Base-by-base conservation (phyloP, 805 yeast genomes). In the Saccharomycopsis fibuligera region DNA sequence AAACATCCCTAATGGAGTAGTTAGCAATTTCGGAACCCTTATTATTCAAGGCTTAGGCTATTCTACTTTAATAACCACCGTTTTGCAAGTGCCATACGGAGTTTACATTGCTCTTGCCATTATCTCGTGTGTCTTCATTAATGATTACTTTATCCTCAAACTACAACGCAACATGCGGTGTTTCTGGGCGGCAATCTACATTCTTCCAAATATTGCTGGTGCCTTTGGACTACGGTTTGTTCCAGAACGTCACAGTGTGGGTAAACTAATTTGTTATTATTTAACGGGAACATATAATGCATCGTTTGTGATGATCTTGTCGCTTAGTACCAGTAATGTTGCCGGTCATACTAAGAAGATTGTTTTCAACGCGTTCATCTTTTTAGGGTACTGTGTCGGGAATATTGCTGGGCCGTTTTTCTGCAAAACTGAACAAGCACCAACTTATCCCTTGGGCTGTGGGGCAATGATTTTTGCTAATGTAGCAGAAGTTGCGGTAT, bases 351-450 rank as follows among this genome's bases (percentile, higher is more conserved):
- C 84, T 9, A 79, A 86, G 63, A 80, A 82, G 59, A 62, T 68
- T 43, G 66, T 74, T 1, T 70, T 67, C 3, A 74, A 68, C 57
- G 74, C 77, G 3, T 61, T 79, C 29, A 73, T 73, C 41, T 70
- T 84, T 62, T 71, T 83, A 49, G 83, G 79, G 4, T 85, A 82
- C 61, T 73, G 79, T 60, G 73, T 67, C 6, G 83, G 83, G 21
- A 79, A 77, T 57, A 62, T 75, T 41, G 62, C 69, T 44, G 83
- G 83, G 2, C 81, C 83, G 1, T 79, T 75, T 52, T 65, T 77
- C 3, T 76, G 75, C 56, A 60, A 62, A 38, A 60, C 62, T 0
- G 49, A 44, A 2, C 73, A 76, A 55, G 74, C 76, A 2, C 78
- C 79, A 21, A 48, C 54, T 3, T 75, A 73, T 54, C 57, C 58